Evolutionary conservation across 208 protist species (phyloP), one percentile per base, ranked within the genome.

Genomic region (Crithidia fasciculata): DNA sequence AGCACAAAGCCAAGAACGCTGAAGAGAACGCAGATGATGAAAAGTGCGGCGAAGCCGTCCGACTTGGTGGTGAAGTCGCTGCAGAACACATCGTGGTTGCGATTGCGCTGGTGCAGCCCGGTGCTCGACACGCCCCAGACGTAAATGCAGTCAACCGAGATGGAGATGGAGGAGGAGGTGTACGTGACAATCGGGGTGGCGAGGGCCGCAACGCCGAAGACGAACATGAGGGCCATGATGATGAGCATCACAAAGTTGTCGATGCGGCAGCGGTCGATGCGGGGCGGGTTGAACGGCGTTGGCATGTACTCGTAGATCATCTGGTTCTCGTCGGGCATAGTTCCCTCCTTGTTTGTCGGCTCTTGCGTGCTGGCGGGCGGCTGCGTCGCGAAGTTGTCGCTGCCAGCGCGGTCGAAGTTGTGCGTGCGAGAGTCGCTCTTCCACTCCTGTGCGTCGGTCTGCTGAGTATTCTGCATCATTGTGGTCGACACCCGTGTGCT

Each of bases 191-290:
- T 43, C 4, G 77, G 58, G 4, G 77, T 80, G 13, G 36, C 36
- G 8, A 86, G 45, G n/a, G 76, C 53, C 4, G 58, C 65, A 9
- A 84, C 72, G 15, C 58, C 55, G 36, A 81, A 76, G 8, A 76
- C 45, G 44, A 85, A 60, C 40, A 54, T 64, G 8, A 75, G n/a
- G 13, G 69, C 2, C 43, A 81, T 45, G 12, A 73, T 73, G 4
- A 73, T 61, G 7, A 64, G 61, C 19, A 84, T n/a, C 5, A 76
- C 28, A n/a, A 85, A 55, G 59, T 83, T 83, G 28, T 85, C 80
- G 3, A 81, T 0, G 12, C 80, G 76, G 56, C 73, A 85, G 43
- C 70, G 71, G 19, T 81, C 74, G n/a, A 75, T 75, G 44, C 71
- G 74, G 39, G 68, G 49, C 4, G 80, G 83, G 56, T 65, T 80